A percentile compares a stretch with the other conserved stretches of the same genome.
phyloP scores from a whole-genome alignment of 2,329 filamentous ascomycete species.

The Nothophoma quercina region DNA sequence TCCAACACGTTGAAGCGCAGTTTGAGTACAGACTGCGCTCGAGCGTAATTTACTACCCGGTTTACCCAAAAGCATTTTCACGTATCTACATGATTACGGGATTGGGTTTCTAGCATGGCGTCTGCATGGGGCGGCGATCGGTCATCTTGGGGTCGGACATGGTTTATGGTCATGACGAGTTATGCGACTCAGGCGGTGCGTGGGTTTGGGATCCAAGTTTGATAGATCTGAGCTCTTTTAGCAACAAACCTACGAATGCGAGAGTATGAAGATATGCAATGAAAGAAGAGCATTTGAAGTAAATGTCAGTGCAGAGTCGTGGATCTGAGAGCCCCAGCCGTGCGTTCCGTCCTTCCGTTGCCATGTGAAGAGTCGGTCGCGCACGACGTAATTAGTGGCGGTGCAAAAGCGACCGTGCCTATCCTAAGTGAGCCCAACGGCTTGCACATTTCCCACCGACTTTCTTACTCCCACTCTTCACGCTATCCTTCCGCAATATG shows the following conservation, averaged over 20 bases:
- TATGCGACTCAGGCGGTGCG: slow-evolving; percentile 31
- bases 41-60: slow-evolving; percentile 31
- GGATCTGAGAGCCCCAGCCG: slow-evolving; percentile 3
- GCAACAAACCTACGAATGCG: slow-evolving; percentile 36
- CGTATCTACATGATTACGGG: slow-evolving; percentile 38
- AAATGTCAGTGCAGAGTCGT: not conserved
- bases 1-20: slow-evolving; percentile 7
- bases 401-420: slow-evolving; percentile 10
- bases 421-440: slow-evolving; percentile 6
- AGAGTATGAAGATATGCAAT: slow-evolving; percentile 2
- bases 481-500: slow-evolving; percentile 59
- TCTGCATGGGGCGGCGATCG: slow-evolving; percentile 48
- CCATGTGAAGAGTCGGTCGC: slow-evolving; percentile 12
- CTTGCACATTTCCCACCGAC: slow-evolving; percentile 23
- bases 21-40: slow-evolving; percentile 20
- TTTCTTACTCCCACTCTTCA: slow-evolving; percentile 14
- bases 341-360: slow-evolving; percentile 12
- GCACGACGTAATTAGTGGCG: slow-evolving; percentile 19
- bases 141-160: slow-evolving; percentile 41
- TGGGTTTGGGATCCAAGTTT: slow-evolving; percentile 30
- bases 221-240: slow-evolving; percentile 39
- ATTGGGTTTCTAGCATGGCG: slow-evolving; percentile 48
- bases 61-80: slow-evolving; percentile 38
- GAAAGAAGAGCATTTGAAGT: too few species aligned
- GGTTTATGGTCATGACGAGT: slow-evolving; percentile 37